Evolutionary conservation across 1,139 yeast species (phyloP), one percentile per base, ranked within the genome.

Genomic region (Pichia sp.): DNA sequence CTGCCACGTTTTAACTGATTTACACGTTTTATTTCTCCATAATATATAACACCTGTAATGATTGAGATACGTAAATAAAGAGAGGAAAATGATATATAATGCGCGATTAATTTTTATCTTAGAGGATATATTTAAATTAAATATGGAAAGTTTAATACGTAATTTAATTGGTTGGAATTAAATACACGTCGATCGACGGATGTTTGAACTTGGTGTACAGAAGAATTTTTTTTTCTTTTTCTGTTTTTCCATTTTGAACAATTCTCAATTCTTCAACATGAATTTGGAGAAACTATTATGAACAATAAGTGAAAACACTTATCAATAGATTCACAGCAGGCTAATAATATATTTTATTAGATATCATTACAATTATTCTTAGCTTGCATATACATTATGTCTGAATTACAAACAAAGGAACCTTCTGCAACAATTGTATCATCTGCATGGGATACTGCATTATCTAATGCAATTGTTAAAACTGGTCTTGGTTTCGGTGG

Each of bases 401-500:
- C 58, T 24, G 52, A 49, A 44, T 53, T 48, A 43, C 41, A 32
- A 32, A 25, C 42, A 6, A 16, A 16, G 16, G 16, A 16, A 16
- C 16, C 24, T n/a, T 3, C 40, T 4, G 11, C 12, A 9, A 40
- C 44, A 24, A 33, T 29, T 12, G 26, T 33, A 34, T n/a, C 31
- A 6, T 30, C 43, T 25, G 58, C 78, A 76, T 94, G 98, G 98
- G 99, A 94, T 65, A 87, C 90, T 54, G 97, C 90, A 46, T 75
- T 94, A 61, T 87, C 98, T 52, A 94, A 94, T 71, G 80, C 94
- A 52, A 73, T 94, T 57, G 95, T 94, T 58, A 92, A 92, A 70
- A 84, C 97, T 59, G 96, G 97, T n/a, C 76, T 94, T 55, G 98
- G 99, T 45, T 83, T 94, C 55, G 97, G 97, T 51, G 95, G 85